Conservation (phyloP, 768 basidiomycete genomes). For the Nidularia sp. region DNA sequence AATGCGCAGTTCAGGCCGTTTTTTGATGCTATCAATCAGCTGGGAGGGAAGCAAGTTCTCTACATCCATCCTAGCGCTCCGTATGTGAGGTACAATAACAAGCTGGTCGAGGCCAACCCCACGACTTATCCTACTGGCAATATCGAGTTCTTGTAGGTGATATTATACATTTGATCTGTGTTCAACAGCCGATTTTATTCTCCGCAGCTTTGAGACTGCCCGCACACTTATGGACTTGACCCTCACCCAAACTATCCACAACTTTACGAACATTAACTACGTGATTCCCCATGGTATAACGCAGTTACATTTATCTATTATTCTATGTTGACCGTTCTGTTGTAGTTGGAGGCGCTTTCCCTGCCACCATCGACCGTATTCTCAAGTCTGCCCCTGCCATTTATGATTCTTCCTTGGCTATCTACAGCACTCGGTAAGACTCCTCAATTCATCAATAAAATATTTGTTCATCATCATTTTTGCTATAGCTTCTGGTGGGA, state of each 20-base stretch:
- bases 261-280: constrained; percentile 28
- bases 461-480: neutral
- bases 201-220: constrained; percentile 23
- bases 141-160: constrained; percentile 27
- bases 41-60: constrained; percentile 20
- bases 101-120: constrained; percentile 26
- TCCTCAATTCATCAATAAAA: neutral
- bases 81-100: constrained; percentile 16
- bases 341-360: constrained; percentile 25
- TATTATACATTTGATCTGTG: neutral
- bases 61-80: constrained; percentile 28
- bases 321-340: neutral
- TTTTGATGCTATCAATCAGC: constrained; percentile 24
- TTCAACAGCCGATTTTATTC: neutral
- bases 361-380: constrained; percentile 27
- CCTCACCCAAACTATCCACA: constrained; percentile 21
- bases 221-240: constrained; percentile 25
- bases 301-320: neutral
- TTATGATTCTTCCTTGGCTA: constrained; percentile 25
- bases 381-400: constrained; percentile 23
- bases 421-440: constrained; percentile 23
- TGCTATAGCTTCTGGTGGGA: constrained; percentile 29
- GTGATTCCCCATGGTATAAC: constrained; percentile 23
- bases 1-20: constrained; percentile 20
- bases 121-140: constrained; percentile 25